Evolutionary conservation across 1,284 basidiomycete species (phyloP).

Genomic region (Trichosporon ovoides): DNA sequence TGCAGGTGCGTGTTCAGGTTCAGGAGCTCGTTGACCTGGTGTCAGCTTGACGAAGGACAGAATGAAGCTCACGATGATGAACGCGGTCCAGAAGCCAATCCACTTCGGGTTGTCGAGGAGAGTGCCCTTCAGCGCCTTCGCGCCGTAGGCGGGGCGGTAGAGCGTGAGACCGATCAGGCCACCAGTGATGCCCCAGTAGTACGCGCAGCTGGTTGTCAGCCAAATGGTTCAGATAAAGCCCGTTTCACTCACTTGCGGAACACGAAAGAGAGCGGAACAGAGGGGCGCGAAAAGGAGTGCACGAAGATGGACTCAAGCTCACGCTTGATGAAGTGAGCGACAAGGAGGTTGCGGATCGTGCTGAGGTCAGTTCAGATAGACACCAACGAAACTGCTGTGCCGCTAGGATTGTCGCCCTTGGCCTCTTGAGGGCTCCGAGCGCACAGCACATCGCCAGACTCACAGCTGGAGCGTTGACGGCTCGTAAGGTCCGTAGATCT

Average conservation of each 20-base stretch:
- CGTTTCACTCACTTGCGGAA: constrained; percentile 78
- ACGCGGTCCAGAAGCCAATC: constrained; percentile 60
- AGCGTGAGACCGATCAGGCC: constrained; percentile 70
- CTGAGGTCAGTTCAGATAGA: constrained; percentile 53
- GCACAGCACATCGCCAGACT: no score
- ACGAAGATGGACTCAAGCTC: constrained; percentile 91
- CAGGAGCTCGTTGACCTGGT: constrained; percentile 75
- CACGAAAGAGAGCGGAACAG: constrained; percentile 83
- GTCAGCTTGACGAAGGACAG: not conserved
- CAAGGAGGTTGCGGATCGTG: constrained; percentile 68
- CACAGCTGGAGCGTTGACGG: constrained; percentile 39
- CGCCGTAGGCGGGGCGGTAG: constrained; percentile 64
- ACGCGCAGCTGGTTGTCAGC: constrained; percentile 59
- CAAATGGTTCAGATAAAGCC: not conserved
- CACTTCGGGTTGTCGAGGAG: constrained; percentile 63
- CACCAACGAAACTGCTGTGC: no score
- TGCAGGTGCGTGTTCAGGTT: constrained; percentile 81
- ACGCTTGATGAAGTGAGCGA: constrained; percentile 86
- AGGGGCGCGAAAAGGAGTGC: constrained; percentile 90
- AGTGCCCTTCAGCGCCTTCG: constrained; percentile 62
- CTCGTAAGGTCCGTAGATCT: constrained; percentile 36
- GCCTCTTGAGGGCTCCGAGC: no score
- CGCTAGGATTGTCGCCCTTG: not conserved
- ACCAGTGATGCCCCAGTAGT: constrained; percentile 82
- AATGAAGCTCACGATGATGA: constrained; percentile 65